Evolutionary conservation across 495 filamentous ascomycete genomes (phyloP).

Genomic region (Aeminium ludgeri): DNA sequence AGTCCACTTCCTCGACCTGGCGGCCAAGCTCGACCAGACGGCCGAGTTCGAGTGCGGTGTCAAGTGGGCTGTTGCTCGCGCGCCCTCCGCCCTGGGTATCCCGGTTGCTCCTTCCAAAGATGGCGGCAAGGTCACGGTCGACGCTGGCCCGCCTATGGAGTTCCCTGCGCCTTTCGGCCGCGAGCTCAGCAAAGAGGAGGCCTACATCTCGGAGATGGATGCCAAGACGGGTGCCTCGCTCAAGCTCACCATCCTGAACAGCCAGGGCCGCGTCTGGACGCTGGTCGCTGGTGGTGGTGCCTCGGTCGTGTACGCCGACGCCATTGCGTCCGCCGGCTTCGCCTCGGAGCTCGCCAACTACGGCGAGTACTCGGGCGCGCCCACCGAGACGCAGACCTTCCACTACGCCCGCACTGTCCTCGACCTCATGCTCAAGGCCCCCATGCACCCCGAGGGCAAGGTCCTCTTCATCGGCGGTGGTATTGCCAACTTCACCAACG

Average conservation of each 20-base stretch:
- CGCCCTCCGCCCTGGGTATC: conserved; percentile 71
- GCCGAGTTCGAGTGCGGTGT: conserved; percentile 98
- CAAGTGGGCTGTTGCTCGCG: conserved; percentile 94
- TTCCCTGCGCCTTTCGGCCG: conserved; percentile 98
- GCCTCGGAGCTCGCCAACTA: conserved; percentile 97
- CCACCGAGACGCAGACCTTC: conserved; percentile 94
- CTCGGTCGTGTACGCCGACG: conserved; percentile 96
- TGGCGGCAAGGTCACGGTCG: conserved; percentile 68
- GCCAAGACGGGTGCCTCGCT: conserved; percentile 98
- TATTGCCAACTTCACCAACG: conserved; percentile 99
- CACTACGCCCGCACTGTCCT: conserved; percentile 94
- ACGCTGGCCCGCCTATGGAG: conserved; percentile 94
- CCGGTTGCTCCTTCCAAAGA: conserved; percentile 36
- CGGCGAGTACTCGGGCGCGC: conserved; percentile 97
- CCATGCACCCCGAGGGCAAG: conserved; percentile 75
- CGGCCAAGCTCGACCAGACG: conserved; percentile 97
- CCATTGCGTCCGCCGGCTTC: conserved; percentile 92
- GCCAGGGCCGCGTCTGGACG: conserved; percentile 86
- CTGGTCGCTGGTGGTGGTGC: conserved; percentile 98
- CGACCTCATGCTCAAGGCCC: conserved; percentile 92
- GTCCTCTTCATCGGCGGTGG: conserved; percentile 98
- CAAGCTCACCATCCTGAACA: conserved; percentile 92
- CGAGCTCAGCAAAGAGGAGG: conserved; percentile 95
- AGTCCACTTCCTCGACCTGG: conserved; percentile 95
- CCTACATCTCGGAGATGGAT: conserved; percentile 94